Base-by-base conservation (phyloP, 2,329 filamentous ascomycete genomes). In the Fusarium sublunatum region DNA sequence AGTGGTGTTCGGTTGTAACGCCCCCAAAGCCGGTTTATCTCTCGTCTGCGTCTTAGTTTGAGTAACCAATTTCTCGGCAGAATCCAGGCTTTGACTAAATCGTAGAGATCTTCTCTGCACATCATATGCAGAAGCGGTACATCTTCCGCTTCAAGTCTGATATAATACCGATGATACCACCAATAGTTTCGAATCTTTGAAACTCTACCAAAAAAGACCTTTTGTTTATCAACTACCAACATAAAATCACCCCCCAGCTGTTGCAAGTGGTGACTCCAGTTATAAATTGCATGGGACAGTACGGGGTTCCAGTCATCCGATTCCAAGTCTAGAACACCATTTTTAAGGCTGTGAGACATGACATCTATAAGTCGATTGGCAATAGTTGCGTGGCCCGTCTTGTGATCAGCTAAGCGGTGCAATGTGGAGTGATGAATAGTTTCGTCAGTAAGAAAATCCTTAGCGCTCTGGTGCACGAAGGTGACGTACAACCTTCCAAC, bases 381-480 rank as follows among this genome's bases (percentile, higher is more conserved):
- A 6, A 54, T 44, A 5, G 13, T 13, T 4, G 25, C 22, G 4
- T 58, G 31, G 6, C 25, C 28, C 9, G 34, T n/a, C 7, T 25
- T 22, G 7, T 13, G 13, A 13, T 44, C 12, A 4, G 6, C 0
- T 2, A n/a, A 3, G 2, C 13, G 12, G 2, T 28, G 15, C 3
- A 24, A 11, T 2, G 12, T 2, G 3, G 5, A 10, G 1, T 5
- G 3, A 7, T 25, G 4, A 6, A 5, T n/a, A 2, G 3, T 11
- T 2, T 13, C 15, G 7, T 7, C 10, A 0, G 38, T 39, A 1
- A 53, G 25, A 11, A 49, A 61, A 28, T 61, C 47, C 12, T 58
- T 61, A 5, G 31, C 39, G n/a, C 57, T 61, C 12, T 58, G 57
- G 4, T 61, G 47, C 8, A 61, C 6, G 9, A 58, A 44, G 1